phyloP scores from a whole-genome alignment of 169 alveolate species.

The Plasmodium relictum region DNA sequence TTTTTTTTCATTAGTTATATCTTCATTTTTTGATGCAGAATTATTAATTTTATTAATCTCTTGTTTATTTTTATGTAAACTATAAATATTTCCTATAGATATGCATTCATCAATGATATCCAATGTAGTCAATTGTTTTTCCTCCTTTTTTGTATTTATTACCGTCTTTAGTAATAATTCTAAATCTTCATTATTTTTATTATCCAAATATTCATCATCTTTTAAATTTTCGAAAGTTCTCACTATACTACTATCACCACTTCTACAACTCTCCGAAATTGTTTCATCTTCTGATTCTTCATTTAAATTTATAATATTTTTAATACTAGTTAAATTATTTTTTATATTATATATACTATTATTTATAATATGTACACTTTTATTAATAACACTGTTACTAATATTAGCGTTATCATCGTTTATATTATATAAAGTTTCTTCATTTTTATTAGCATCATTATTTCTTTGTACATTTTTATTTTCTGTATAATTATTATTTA shows the following conservation, averaged over 20 bases:
- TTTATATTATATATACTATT: slow-evolving; percentile 23
- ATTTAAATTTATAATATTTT: slow-evolving; percentile 8
- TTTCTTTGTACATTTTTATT: not conserved
- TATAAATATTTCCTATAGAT: slow-evolving; percentile 45
- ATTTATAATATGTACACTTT: slow-evolving; percentile 44
- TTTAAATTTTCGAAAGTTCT: slow-evolving; percentile 1
- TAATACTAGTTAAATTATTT: slow-evolving; percentile 21
- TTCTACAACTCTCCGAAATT: not conserved
- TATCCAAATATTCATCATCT: slow-evolving; percentile 2
- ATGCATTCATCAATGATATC: slow-evolving; percentile 70
- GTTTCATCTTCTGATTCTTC: slow-evolving; percentile 9
- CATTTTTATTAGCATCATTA: slow-evolving; percentile 10
- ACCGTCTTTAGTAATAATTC: slow-evolving; percentile 15
- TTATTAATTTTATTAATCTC: not conserved
- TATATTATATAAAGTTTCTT: not conserved
- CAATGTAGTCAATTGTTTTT: slow-evolving; percentile 28
- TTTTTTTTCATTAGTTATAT: not conserved
- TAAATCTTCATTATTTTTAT: slow-evolving; percentile 13
- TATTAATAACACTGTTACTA: slow-evolving; percentile 2
- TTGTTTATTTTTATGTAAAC: not conserved
- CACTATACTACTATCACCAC: slow-evolving; percentile 21
- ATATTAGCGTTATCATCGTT: not conserved
- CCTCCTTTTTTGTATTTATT: slow-evolving; percentile 46
- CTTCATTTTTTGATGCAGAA: not conserved
- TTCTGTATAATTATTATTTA: slow-evolving; percentile 1